Base-by-base conservation (phyloP, 768 basidiomycete species). In the Boletus rex-veris region DNA sequence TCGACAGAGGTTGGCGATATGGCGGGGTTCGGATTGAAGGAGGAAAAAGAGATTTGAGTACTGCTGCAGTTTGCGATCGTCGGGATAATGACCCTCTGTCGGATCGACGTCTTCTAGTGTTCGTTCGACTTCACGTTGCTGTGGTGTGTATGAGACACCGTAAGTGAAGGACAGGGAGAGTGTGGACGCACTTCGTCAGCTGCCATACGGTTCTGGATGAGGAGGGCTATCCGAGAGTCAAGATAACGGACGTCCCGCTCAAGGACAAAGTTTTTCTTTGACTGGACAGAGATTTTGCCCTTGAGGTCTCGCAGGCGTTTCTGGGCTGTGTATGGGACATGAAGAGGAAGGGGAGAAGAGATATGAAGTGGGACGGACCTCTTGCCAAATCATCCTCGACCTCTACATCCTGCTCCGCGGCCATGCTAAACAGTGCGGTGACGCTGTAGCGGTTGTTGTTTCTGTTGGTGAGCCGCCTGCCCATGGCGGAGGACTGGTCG, bases 21-120 rank as follows among this genome's bases (percentile, higher is more conserved):
- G 97, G 40, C 96, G 86, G 14, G 97, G 97, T 69, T 99, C 97
- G 33, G 92, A 93, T 69, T 99, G 97, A 41, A 98, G 85, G 50
- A 98, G 84, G 80, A 99, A 99, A 77, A 98, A 99, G 52, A 99
- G 82, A 73, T 98, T 99, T 59, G 92, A 92, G 72, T 99, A 99
- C 75, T 96, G 94, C 71, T 97, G 86, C 52, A 93, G 72, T 70
- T 87, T 91, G 62, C 92, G 86, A 74, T 99, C 93, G 71, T 98
- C 97, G 16, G 95, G 92, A 67, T 88, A 94, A 60, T 90, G 83
- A 21, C 91, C 94, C 68, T 94, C 92, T 4, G 86, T 90, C 16
- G 92, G 88, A 67, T 97, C 95, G 46, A 92, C 88, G 63, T 98
- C 97, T 71, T 98, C 97, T 28, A 99, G 81, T 21, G 96, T 95